Evolutionary conservation across 176 grass and related monocot genomes (phyloP), one percentile per base, ranked within the genome.

Genomic region (Cymbopogon citratus): DNA sequence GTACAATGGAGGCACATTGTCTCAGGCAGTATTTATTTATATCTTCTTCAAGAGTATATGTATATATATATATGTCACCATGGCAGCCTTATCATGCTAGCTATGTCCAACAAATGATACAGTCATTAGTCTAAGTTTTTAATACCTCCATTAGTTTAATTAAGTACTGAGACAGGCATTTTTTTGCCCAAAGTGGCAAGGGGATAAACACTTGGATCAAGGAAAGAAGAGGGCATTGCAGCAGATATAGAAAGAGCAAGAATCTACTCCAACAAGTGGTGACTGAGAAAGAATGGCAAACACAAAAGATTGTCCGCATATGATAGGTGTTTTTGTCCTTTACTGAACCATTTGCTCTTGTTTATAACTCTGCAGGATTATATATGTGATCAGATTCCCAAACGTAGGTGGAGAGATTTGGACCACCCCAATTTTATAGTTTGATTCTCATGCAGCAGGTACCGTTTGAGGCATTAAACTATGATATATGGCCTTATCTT

Each of bases 131-230:
- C 71, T 26, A 51, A 80, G 69, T 65, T 39, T 69, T 39, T 54
- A 0, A 1, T 38, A 80, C 35, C 62, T 79, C 63, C 45, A 54
- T 38, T 80, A 54, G 21, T 80, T 34, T 54, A 54, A 54, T 23
- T 38, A 54, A 54, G 63, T 64, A 85, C 63, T 76, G 71, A 65
- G 70, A 71, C 33, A 73, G 35, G 35, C 57, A 72, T 72, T 85
- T 76, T 33, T 69, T 89, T 87, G 18, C 87, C 87, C 28, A 73
- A 85, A 85, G 38, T 89, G 77, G 83, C 57, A 89, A 89, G 26
- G n/a, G 81, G 56, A 81, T 81, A 89, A 82, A 85, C 83, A 60
- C 78, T 73, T 48, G 39, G 46, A 77, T 66, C 83, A 77, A 78
- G 34, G 71, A 76, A 76, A 84, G 25, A 52, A 68, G 9, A 38